Conservation (phyloP, 768 basidiomycete genomes). For the Phlebiopsis gigantea region DNA sequence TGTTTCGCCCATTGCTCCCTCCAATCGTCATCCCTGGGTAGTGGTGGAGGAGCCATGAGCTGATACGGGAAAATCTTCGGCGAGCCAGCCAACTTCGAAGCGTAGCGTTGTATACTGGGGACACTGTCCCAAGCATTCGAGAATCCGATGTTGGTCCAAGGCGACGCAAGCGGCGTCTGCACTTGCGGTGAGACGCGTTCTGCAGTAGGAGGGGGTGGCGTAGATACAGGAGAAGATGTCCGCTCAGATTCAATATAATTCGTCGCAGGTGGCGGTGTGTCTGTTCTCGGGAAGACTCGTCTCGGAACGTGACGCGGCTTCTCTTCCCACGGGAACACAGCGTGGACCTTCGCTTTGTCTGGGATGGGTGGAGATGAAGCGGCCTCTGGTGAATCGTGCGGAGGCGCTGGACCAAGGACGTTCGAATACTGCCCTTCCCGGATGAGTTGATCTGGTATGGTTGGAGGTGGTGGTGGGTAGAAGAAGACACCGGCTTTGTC, state of each 20-base stretch:
- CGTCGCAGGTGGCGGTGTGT: slow-evolving; percentile 42
- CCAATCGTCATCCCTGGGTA: slow-evolving; percentile 39
- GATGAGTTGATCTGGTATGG: slow-evolving; percentile 63
- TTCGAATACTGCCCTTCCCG: slow-evolving; percentile 70
- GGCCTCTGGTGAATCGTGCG: slow-evolving; percentile 27
- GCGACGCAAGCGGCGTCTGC: slow-evolving; percentile 38
- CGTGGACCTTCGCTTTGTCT: slow-evolving; percentile 65
- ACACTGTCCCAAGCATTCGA: slow-evolving; percentile 83
- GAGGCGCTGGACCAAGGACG: slow-evolving; percentile 44
- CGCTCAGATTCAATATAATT: slow-evolving; percentile 21
- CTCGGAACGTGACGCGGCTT: slow-evolving; percentile 59
- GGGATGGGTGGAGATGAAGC: slow-evolving; percentile 46
- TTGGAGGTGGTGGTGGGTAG: slow-evolving; percentile 49
- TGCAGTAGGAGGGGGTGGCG: slow-evolving; percentile 21
- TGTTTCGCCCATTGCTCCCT: slow-evolving; percentile 26
- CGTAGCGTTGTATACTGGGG: slow-evolving; percentile 76
- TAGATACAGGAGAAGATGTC: slow-evolving; percentile 17
- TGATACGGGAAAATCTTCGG: slow-evolving; percentile 31
- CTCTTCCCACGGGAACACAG: slow-evolving; percentile 95
- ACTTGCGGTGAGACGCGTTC: slow-evolving; percentile 12
- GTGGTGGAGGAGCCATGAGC: slow-evolving; percentile 37
- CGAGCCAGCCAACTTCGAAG: slow-evolving; percentile 45
- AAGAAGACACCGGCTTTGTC: slow-evolving; percentile 40
- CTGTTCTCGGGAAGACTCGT: slow-evolving; percentile 69
- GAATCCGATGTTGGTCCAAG: slow-evolving; percentile 51